These are phyloP conservation scores for Hyaloscypha hepaticicola DNA, from an alignment of 495 filamentous ascomycete species.

Conservation along the genomic window DNA sequence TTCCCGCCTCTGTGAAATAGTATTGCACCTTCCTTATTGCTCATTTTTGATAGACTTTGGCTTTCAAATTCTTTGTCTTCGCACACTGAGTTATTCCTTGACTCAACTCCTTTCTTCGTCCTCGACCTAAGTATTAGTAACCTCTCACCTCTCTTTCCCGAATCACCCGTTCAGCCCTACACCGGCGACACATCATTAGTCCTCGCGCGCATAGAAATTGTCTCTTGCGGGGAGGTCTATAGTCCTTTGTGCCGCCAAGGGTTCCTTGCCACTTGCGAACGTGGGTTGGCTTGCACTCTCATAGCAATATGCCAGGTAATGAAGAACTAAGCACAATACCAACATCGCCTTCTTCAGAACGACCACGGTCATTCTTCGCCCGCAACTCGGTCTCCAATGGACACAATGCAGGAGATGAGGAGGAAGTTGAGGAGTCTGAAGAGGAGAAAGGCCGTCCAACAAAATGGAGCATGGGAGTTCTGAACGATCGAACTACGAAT, in stretches of 20 bases:
- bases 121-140: neutral
- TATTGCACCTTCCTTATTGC: neutral
- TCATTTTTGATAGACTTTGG: neutral
- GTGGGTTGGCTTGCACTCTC: neutral
- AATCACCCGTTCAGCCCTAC: neutral
- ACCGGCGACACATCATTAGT: neutral
- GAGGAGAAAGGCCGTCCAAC: constrained; percentile 22
- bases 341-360: constrained; percentile 11
- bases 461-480: constrained; percentile 77
- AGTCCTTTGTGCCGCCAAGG: neutral
- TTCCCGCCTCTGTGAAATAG: neutral
- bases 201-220: neutral
- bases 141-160: neutral
- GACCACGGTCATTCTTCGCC: constrained; percentile 24
- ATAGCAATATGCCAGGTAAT: constrained; percentile 8
- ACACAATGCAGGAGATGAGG: neutral
- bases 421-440: constrained; percentile 7
- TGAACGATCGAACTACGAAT: constrained; percentile 80
- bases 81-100: neutral
- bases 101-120: neutral
- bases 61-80: neutral
- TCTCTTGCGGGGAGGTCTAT: neutral
- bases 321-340: neutral
- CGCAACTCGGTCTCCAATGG: constrained; percentile 18
- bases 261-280: neutral